These are phyloP conservation scores for Suillus clintonianus DNA, from an alignment of 768 basidiomycete genomes.

Conservation along the genomic window DNA sequence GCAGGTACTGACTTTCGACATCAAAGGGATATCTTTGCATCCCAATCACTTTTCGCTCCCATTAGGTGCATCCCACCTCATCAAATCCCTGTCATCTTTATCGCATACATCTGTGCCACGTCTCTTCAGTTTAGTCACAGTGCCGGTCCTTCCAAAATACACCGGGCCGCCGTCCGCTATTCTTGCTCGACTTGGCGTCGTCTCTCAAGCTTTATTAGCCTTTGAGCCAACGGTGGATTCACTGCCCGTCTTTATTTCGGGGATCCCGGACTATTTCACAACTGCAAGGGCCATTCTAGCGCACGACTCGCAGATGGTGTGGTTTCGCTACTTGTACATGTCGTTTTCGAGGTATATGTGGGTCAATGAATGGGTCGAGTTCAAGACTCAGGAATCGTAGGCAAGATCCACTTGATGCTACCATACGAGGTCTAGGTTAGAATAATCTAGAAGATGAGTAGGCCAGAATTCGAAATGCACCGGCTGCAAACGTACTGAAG, in stretches of 20 bases:
- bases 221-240: constrained; percentile 1
- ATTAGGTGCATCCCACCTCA: constrained; percentile 51
- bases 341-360: constrained; percentile 87
- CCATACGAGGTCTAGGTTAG: background rate
- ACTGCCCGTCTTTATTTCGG: constrained; percentile 53
- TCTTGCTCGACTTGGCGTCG: constrained; percentile 49
- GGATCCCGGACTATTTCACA: constrained; percentile 52
- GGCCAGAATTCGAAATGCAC: background rate
- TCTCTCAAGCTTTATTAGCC: constrained; percentile 8
- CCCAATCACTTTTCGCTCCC: constrained; percentile 83
- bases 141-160: constrained; percentile 62
- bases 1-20: constrained; percentile 88
- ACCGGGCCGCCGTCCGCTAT: constrained; percentile 53
- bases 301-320: constrained; percentile 77
- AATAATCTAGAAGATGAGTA: background rate
- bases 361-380: constrained; percentile 80
- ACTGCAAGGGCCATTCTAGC: constrained; percentile 69
- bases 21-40: constrained; percentile 74
- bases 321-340: constrained; percentile 90
- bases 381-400: constrained; percentile 22
- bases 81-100: constrained; percentile 29
- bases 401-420: background rate
- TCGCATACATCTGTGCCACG: constrained; percentile 33
- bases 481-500: background rate
- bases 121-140: constrained; percentile 64